Evolutionary conservation across 2,329 filamentous ascomycete genomes (phyloP), one percentile per base, ranked within the genome.

Genomic region (Pseudogymnoascus sp.): DNA sequence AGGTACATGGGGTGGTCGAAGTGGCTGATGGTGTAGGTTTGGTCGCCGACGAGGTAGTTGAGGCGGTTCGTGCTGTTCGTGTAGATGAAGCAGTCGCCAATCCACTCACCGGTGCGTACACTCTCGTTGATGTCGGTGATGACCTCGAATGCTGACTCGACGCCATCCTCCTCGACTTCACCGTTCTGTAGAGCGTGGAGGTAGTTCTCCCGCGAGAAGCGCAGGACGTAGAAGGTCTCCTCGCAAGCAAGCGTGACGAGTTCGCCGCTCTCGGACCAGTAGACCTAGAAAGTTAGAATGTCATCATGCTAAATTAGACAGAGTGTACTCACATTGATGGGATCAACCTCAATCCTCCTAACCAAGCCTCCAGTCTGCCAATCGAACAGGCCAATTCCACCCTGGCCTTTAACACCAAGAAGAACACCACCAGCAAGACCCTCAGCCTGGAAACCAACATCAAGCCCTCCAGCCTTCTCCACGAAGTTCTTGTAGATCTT

Each of bases 401-500:
- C 95, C 75, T 96, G 91, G 7, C 95, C 95, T 76, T 92, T 96
- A 7, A 98, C 93, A 80, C 95, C 95, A 10, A 99, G 86, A 23
- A 99, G 81, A 63, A 96, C 85, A 73, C 95, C 95, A 23, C 92
- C 93, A 60, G 88, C 90, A 57, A 99, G 81, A 14, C 93, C 93
- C 69, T 99, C 95, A 1, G 93, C 93, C 70, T 95, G 90, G 81
- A 96, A 99, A 10, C 93, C 93, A 63, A 98, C 92, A 74, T 99
- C 93, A 34, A 99, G 81, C 8, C 92, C 92, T 64, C 90, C 91
- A 28, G 83, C 79, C 78, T 96, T 93, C 76, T 98, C 95, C 70
- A 93, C 89, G 79, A 99, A 98, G 78, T 98, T 98, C 78, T 95
- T 93, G 83, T 95, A 98, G 37, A 98, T 87, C 81, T 97, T 97